phyloP scores from a whole-genome alignment of 805 yeast species.

The Metschnikowia lachancei region DNA sequence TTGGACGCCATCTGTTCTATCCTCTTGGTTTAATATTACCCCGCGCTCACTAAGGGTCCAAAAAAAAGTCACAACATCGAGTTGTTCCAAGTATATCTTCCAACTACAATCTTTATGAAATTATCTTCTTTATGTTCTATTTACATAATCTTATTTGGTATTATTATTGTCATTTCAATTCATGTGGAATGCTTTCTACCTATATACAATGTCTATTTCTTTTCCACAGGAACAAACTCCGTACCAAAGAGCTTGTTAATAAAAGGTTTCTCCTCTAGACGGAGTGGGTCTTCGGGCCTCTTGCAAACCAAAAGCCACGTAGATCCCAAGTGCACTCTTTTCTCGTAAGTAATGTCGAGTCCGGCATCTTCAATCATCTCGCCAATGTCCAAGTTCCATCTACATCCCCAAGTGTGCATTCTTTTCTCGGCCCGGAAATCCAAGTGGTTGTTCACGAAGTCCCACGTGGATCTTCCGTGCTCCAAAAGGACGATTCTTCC shows the following conservation, averaged over 20 bases:
- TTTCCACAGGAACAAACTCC: slow-evolving; percentile 30
- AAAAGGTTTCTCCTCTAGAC: slow-evolving; percentile 42
- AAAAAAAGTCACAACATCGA: no score
- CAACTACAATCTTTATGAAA: no score
- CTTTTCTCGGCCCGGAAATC: slow-evolving; percentile 82
- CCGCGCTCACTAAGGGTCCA: no score
- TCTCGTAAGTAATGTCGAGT: slow-evolving; percentile 74
- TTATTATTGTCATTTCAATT: not conserved
- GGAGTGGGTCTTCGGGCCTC: slow-evolving; percentile 61
- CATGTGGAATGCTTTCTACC: not conserved
- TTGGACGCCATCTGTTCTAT: no score
- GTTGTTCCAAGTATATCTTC: no score
- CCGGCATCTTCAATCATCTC: slow-evolving; percentile 82
- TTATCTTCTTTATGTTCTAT: no score
- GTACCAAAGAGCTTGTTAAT: slow-evolving; percentile 41
- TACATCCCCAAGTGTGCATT: slow-evolving; percentile 90
- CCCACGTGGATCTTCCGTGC: slow-evolving; percentile 86
- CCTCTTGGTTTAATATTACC: no score
- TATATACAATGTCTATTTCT: slow-evolving; percentile 8
- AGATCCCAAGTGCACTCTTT: slow-evolving; percentile 84
- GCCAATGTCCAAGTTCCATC: slow-evolving; percentile 95
- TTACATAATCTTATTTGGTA: not conserved
- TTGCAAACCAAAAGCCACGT: slow-evolving; percentile 84
- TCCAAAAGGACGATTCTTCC: slow-evolving; percentile 87
- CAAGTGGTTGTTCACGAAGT: slow-evolving; percentile 71